Evolutionary conservation across 140 eudicot species (phyloP).

Genomic region (Oenanthe javanica): DNA sequence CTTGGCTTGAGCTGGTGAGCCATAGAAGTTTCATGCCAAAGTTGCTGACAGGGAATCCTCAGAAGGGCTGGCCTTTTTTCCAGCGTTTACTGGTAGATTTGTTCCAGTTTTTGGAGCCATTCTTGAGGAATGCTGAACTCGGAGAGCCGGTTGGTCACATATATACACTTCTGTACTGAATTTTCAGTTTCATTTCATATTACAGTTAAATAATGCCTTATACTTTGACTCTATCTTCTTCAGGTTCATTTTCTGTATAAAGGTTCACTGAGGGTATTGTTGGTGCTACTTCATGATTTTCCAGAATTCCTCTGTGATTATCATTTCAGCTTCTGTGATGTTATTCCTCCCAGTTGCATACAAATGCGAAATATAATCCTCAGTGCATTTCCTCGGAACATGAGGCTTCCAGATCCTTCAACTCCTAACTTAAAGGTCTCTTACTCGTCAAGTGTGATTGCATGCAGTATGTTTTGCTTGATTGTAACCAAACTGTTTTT

Average conservation of each 20-base stretch:
- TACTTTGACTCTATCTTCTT: background rate
- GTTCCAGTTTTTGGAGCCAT: slow-evolving; percentile 95
- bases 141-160: slow-evolving; percentile 48
- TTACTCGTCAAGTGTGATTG: background rate
- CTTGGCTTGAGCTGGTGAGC: slow-evolving; percentile 96
- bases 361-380: slow-evolving; percentile 95
- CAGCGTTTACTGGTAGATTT: slow-evolving; percentile 87
- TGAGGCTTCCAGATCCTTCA: slow-evolving; percentile 98
- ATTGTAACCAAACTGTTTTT: background rate
- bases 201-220: background rate
- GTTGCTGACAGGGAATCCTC: slow-evolving; percentile 70
- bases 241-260: slow-evolving; percentile 89
- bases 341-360: slow-evolving; percentile 97
- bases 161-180: background rate
- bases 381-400: slow-evolving; percentile 96
- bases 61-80: slow-evolving; percentile 91
- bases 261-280: slow-evolving; percentile 87
- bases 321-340: slow-evolving; percentile 99
- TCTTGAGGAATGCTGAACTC: slow-evolving; percentile 87
- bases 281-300: slow-evolving; percentile 97
- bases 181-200: background rate
- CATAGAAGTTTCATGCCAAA: slow-evolving; percentile 98
- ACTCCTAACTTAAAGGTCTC: slow-evolving; percentile 94
- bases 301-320: slow-evolving; percentile 97
- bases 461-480: background rate